phyloP scores from a whole-genome alignment of 164 flowering plant genomes.

The Chimonanthus praecox region DNA sequence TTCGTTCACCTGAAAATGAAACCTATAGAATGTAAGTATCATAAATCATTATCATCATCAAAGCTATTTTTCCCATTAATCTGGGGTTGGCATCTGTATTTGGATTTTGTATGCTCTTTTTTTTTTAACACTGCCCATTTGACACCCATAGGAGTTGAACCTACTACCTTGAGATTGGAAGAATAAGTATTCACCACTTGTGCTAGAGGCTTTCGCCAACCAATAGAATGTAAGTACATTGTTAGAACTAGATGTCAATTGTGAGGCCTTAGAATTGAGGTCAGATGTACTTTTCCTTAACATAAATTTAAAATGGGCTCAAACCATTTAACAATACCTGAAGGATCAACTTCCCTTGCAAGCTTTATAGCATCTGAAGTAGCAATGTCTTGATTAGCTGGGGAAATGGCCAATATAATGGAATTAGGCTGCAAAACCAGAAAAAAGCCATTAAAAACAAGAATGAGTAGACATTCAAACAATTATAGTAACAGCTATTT shows the following conservation, averaged over 20 bases:
- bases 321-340: slow-evolving; percentile 40
- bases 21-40: not conserved
- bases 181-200: too few species aligned
- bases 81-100: too few species aligned
- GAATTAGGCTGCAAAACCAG: slow-evolving; percentile 68
- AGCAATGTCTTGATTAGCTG: slow-evolving; percentile 97
- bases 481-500: not conserved
- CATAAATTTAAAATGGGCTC: not conserved
- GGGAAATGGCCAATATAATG: slow-evolving; percentile 87
- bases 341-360: slow-evolving; percentile 88
- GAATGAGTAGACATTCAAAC: not conserved
- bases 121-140: too few species aligned
- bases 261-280: not conserved
- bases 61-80: too few species aligned
- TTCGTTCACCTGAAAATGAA: slow-evolving; percentile 63
- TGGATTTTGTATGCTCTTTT: too few species aligned
- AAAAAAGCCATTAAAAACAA: slow-evolving; percentile 1
- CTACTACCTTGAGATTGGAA: too few species aligned
- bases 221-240: not conserved
- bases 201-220: not conserved
- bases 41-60: too few species aligned
- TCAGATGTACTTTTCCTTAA: not conserved
- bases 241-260: not conserved
- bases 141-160: too few species aligned
- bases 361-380: slow-evolving; percentile 95